Evolutionary conservation across 1,284 basidiomycete genomes (phyloP), one percentile per base, ranked within the genome.

Genomic region (Ganoderma lucidum): DNA sequence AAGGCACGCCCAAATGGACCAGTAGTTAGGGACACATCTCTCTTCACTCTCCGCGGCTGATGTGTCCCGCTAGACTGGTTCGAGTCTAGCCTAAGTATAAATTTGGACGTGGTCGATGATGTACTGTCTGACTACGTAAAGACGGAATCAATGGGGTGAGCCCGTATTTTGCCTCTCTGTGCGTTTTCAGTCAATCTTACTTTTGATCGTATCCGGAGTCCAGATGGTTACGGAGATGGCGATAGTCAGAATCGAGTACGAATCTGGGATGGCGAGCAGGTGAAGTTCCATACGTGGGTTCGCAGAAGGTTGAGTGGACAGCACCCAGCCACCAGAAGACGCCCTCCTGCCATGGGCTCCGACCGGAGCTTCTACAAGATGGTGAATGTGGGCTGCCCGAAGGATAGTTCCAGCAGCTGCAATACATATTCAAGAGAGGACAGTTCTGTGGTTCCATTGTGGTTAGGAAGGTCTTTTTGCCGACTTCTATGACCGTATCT

Each of bases 401-500:
- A 32, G 23, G 30, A 32, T 55, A 30, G 4, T 30, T 30, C 9
- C 53, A 53, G 28, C 4, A 12, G 51, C 35, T 8, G 35, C 35
- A 35, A 35, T 35, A 14, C 2, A 23, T 23, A 14, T 53, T 48
- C 19, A 48, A n/a, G 48, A 28, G 15, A 55, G 6, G 28, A 51
- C 14, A 32, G 4, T 32, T 55, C 12, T 32, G 28, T 30, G n/a
- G 30, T 15, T 55, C 5, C 53, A 32, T 17, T 15, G 23, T 55
- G 14, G 53, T 32, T 55, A 8, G 30, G 53, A 55, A 55, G 39
- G 14, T 17, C 53, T 32, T 55, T 32, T 55, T 30, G 15, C 23
- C 23, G 53, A 55, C 53, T 32, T 32, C 53, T 55, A 55, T 55
- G 30, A 15, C 53, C 53, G 28, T 55, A 55, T 55, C 28, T 30